These are phyloP conservation scores for Trichoderma simmonsii DNA, from an alignment of 2,329 filamentous ascomycete species.

Conservation along the genomic window DNA sequence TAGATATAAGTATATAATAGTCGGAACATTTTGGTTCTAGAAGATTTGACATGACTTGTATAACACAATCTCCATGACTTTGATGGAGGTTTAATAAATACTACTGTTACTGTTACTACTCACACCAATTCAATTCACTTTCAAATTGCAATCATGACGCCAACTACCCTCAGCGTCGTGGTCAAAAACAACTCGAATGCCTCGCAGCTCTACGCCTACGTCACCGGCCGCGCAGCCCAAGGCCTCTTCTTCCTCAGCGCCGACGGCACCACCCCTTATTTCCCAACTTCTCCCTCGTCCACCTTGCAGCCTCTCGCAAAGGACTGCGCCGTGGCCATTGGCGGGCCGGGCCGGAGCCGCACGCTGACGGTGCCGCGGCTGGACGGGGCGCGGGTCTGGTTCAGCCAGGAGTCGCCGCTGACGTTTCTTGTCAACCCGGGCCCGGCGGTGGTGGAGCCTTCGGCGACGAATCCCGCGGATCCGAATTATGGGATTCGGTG, in stretches of 20 bases:
- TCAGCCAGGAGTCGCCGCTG: constrained; percentile 57
- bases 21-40: background rate
- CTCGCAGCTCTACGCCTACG: constrained; percentile 58
- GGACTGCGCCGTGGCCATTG: constrained; percentile 63
- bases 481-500: constrained; percentile 60
- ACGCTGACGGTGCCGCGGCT: constrained; percentile 66
- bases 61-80: background rate
- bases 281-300: constrained; percentile 55
- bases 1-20: background rate
- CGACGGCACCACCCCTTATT: constrained; percentile 65
- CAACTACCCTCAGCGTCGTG: constrained; percentile 51
- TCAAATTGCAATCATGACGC: constrained; percentile 19
- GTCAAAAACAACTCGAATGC: constrained; percentile 65
- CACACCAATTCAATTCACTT: too few species aligned
- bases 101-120: too few species aligned
- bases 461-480: constrained; percentile 63
- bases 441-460: constrained; percentile 71
- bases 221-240: constrained; percentile 62
- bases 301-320: constrained; percentile 50
- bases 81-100: background rate
- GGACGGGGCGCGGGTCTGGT: constrained; percentile 70
- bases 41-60: background rate
- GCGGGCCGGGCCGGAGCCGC: constrained; percentile 56
- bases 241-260: constrained; percentile 60
- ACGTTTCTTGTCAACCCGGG: constrained; percentile 69